A percentile compares a stretch with the other conserved stretches of the same genome.
These are phyloP conservation scores for Ophiostoma sp. DNA, from an alignment of 2,329 filamentous ascomycete genomes.

Conservation along the genomic window DNA sequence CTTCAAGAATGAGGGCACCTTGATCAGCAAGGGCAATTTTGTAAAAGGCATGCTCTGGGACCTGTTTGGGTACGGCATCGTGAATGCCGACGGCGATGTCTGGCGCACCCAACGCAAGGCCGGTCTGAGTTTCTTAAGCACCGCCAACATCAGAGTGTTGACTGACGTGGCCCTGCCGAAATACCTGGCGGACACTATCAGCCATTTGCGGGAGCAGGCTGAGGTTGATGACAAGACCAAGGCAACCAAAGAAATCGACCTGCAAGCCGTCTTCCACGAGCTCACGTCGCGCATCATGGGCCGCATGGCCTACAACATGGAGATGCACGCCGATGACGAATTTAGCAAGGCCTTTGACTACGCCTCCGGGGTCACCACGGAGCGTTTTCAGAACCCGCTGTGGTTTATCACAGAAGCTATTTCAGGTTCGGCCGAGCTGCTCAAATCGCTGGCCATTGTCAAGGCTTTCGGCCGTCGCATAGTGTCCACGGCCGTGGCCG, in stretches of 20 bases:
- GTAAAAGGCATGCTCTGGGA: slow-evolving; percentile 62
- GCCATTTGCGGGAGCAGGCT: slow-evolving; percentile 37
- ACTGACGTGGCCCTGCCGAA: slow-evolving; percentile 58
- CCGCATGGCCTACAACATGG: slow-evolving; percentile 69
- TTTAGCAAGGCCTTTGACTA: slow-evolving; percentile 64
- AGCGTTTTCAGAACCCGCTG: slow-evolving; percentile 65
- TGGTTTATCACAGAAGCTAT: slow-evolving; percentile 60
- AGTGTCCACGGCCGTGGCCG: slow-evolving; percentile 54
- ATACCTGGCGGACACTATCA: slow-evolving; percentile 49
- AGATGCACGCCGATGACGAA: slow-evolving; percentile 62
- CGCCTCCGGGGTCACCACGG: slow-evolving; percentile 59
- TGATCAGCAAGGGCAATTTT: slow-evolving; percentile 62
- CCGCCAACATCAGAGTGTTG: slow-evolving; percentile 57
- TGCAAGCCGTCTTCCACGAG: slow-evolving; percentile 62
- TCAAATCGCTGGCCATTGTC: slow-evolving; percentile 44
- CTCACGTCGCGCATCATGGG: slow-evolving; percentile 67
- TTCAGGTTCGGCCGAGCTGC: slow-evolving; percentile 48
- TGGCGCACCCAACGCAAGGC: slow-evolving; percentile 65
- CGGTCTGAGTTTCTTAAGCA: slow-evolving; percentile 59
- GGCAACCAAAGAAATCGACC: too few relatives aligned
- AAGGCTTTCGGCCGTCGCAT: slow-evolving; percentile 59
- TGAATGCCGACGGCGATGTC: slow-evolving; percentile 64
- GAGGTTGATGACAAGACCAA: slow-evolving; percentile 30
- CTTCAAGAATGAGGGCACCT: slow-evolving; percentile 58
- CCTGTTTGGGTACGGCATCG: slow-evolving; percentile 66